phyloP scores from a whole-genome alignment of 1,284 basidiomycete genomes.

The Irpex lacteus region DNA sequence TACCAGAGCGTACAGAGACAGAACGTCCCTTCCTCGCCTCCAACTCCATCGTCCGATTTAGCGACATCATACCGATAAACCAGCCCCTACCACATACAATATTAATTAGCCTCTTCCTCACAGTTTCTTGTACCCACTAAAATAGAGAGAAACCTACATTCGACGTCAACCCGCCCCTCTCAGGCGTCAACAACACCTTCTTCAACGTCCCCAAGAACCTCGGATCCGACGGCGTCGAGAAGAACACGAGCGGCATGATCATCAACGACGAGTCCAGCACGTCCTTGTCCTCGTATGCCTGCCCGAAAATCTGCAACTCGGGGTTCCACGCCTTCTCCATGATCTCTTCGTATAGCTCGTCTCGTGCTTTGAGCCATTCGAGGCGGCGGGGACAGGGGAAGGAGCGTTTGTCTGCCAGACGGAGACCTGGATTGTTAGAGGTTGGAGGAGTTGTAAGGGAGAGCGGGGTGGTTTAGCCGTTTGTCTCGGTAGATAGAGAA shows the following conservation, averaged over 20 bases:
- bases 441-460: slow-evolving; percentile 1
- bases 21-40: slow-evolving; percentile 89
- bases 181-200: slow-evolving; percentile 78
- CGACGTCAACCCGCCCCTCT: slow-evolving; percentile 84
- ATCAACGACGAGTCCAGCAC: slow-evolving; percentile 73
- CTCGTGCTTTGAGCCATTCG: slow-evolving; percentile 75
- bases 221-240: slow-evolving; percentile 83
- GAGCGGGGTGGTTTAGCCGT: not conserved
- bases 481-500: not conserved
- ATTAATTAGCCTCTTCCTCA: not conserved
- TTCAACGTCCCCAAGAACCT: slow-evolving; percentile 82
- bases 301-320: slow-evolving; percentile 65
- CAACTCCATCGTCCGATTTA: slow-evolving; percentile 86
- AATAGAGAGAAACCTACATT: slow-evolving; percentile 51
- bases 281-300: slow-evolving; percentile 74
- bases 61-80: slow-evolving; percentile 81
- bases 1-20: slow-evolving; percentile 79
- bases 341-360: slow-evolving; percentile 82
- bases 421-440: slow-evolving; percentile 51
- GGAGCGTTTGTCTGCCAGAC: slow-evolving; percentile 87
- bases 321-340: slow-evolving; percentile 81
- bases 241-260: slow-evolving; percentile 88
- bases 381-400: slow-evolving; percentile 69
- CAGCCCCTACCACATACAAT: slow-evolving; percentile 43
- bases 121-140: not conserved